Base-by-base conservation (phyloP, 306 rosid species). In the Potentilla sterilis region DNA sequence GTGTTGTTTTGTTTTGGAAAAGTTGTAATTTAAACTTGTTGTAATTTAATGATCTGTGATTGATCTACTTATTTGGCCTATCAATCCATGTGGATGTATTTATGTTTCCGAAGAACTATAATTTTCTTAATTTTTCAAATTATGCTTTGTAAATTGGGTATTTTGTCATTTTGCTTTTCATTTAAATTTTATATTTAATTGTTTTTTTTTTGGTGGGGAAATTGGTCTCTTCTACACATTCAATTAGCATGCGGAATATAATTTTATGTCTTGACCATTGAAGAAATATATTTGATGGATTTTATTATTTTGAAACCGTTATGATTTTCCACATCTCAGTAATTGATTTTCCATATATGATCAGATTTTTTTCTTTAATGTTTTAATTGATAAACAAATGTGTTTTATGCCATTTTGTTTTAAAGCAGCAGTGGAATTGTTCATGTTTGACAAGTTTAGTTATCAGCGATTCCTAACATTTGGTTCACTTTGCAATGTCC, bases 11-110 rank as follows among this genome's bases (percentile, higher is more conserved):
- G 61, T 9, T 46, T n/a, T 7, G 22, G 11, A 41, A 38, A 51
- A 19, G 21, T 22, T 22, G 52, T 9, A 40, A 46, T 47, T 1
- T 4, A 4, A 11, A 14, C 38, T 59, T 28, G 64, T 81, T 68
- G n/a, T 22, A 28, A 28, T 28, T 28, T 35, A 37, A 28, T 86
- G 75, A 80, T 85, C 87, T 80, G 70, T 62, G 57, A 81, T 69
- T 75, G 79, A 77, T 66, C 79, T 79, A 14, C 78, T 21, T 55
- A 43, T 51, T 54, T 40, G 51, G 57, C 6, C 41, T 8, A 57
- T 78, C 67, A 44, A 35, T 69, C 64, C 46, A 12, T 34, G 28
- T 28, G 28, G 28, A 28, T 28, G 43, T 55, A 9, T 24, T 22
- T 6, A 14, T 38, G 22, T 28, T 42, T 28, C 54, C 6, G 14